Conservation (phyloP, 176 grass and related monocot species). For the Cenchrus americanus region DNA sequence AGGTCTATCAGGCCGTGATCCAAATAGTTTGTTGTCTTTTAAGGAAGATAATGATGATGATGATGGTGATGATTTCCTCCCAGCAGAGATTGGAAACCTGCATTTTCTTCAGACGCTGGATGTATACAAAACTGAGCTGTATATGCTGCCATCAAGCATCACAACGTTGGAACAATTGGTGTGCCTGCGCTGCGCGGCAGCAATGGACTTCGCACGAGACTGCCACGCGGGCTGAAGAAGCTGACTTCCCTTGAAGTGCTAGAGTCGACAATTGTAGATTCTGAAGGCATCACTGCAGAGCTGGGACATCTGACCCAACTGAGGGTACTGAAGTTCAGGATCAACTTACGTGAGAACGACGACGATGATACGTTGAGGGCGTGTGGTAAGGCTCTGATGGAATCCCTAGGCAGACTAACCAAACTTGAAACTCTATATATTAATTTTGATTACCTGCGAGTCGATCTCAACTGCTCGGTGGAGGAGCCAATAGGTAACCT, state of each 20-base stretch:
- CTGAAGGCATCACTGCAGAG: neutral
- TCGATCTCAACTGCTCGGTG: neutral
- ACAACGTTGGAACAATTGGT: neutral
- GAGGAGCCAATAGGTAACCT: neutral
- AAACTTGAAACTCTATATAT: too few species aligned
- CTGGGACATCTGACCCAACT: neutral
- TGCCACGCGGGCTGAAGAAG: neutral
- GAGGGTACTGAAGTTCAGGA: neutral
- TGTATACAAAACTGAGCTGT: too few species aligned
- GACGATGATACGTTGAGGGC: too few species aligned
- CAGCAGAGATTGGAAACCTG: neutral
- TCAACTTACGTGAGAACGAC: too few species aligned
- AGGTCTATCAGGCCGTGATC: too few species aligned
- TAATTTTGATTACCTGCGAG: too few species aligned
- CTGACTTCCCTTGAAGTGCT: constrained; percentile 15
- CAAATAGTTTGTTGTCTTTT: too few species aligned
- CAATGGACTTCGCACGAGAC: too few species aligned
- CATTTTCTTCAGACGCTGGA: neutral
- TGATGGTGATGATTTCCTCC: neutral
- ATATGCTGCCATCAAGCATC: neutral
- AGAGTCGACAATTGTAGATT: too few species aligned
- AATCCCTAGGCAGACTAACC: neutral
- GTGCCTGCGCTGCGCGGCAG: neutral
- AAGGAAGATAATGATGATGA: too few species aligned
- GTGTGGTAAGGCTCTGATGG: neutral